Evolutionary conservation across 2,329 filamentous ascomycete species (phyloP).

Genomic region (Leptosphaerulina australis): DNA sequence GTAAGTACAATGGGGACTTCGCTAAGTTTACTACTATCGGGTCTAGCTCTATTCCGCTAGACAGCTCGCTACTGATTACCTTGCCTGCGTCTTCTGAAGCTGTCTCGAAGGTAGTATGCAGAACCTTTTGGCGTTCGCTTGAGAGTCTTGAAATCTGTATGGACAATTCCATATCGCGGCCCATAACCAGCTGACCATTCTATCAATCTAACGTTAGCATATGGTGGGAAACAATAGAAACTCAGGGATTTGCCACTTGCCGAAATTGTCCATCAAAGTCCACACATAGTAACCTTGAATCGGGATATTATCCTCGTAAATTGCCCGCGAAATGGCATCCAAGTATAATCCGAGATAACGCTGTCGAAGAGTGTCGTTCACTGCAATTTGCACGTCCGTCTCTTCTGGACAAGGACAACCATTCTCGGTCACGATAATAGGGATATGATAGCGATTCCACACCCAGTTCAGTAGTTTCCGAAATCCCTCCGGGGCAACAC

Average conservation of each 20-base stretch:
- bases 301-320: slow-evolving; percentile 44
- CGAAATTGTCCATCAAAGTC: slow-evolving; percentile 53
- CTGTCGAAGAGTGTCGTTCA: slow-evolving; percentile 49
- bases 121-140: slow-evolving; percentile 47
- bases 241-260: too few species aligned
- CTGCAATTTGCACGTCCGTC: slow-evolving; percentile 42
- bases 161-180: slow-evolving; percentile 50
- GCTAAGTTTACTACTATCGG: too few species aligned
- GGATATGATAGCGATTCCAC: slow-evolving; percentile 49
- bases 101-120: slow-evolving; percentile 12
- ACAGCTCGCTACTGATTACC: too few species aligned
- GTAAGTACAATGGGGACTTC: too few species aligned
- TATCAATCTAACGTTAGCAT: too few species aligned
- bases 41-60: too few species aligned
- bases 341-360: slow-evolving; percentile 51
- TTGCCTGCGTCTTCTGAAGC: slow-evolving; percentile 2
- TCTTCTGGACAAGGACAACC: slow-evolving; percentile 48
- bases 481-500: slow-evolving; percentile 61
- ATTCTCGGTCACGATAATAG: slow-evolving; percentile 53
- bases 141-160: slow-evolving; percentile 49
- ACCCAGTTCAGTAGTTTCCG: slow-evolving; percentile 56
- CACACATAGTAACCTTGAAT: slow-evolving; percentile 52
- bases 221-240: too few species aligned
- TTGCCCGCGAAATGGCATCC: slow-evolving; percentile 46
- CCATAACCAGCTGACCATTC: slow-evolving; percentile 52